A percentile compares a stretch with the other conserved stretches of the same genome.
Evolutionary conservation across 2,329 filamentous ascomycete genomes (phyloP).

Genomic region (Trichoderma aggressivum): DNA sequence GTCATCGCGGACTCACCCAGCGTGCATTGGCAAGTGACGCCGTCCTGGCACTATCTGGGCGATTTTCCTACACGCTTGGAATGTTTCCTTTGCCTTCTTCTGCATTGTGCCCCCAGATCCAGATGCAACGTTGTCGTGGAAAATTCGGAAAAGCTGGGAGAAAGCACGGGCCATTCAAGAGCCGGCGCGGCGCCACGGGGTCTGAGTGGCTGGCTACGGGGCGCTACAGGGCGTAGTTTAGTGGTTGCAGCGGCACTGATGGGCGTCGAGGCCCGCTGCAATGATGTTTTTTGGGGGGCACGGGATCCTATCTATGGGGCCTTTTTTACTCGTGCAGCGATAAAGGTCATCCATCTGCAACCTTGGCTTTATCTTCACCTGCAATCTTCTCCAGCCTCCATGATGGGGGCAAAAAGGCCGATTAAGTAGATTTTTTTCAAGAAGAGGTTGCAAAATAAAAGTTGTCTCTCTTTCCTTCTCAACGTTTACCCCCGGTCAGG

Average conservation of each 20-base stretch:
- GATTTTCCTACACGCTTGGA: neutral
- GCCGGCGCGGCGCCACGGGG: conserved; percentile 13
- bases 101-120: neutral
- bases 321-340: neutral
- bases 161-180: conserved; percentile 19
- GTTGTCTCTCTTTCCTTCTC: neutral
- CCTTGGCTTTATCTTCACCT: neutral
- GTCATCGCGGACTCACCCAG: conserved; percentile 3
- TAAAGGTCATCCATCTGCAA: neutral
- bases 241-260: neutral
- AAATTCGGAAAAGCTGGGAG: neutral
- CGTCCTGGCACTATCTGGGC: neutral
- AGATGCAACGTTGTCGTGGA: conserved; percentile 21
- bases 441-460: neutral
- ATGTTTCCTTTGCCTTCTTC: neutral
- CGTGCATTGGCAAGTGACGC: neutral
- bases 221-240: neutral
- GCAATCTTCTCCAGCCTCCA: neutral
- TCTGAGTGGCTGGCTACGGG: neutral
- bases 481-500: conserved; percentile 1
- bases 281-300: neutral
- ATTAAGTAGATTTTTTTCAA: neutral
- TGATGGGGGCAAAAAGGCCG: neutral
- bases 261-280: neutral
- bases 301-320: neutral